phyloP scores from a whole-genome alignment of 2,329 filamentous ascomycete genomes.

The Ascochyta fabae region DNA sequence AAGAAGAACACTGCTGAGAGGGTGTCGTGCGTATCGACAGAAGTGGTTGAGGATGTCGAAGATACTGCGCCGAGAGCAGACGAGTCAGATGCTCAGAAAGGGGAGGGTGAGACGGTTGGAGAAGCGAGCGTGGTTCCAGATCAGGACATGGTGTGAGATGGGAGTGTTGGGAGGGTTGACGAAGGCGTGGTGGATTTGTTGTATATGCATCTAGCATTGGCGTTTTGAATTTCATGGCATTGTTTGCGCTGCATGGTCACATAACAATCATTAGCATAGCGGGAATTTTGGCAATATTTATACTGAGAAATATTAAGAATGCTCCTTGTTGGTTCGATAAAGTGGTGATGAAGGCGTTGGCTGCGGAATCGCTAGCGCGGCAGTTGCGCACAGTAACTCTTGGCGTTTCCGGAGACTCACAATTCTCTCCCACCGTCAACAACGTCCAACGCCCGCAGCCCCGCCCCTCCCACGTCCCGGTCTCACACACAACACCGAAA shows the following conservation, averaged over 20 bases:
- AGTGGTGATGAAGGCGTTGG: neutral
- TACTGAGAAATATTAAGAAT: no score
- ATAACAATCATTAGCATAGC: conserved; percentile 14
- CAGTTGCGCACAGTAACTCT: conserved; percentile 19
- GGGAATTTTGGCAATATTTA: neutral
- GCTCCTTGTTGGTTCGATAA: neutral
- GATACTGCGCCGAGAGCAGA: conserved; percentile 15
- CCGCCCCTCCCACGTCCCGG: conserved; percentile 22
- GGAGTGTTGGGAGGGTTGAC: neutral
- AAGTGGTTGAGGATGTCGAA: conserved; percentile 24
- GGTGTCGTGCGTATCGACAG: conserved; percentile 31
- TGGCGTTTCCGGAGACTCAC: conserved; percentile 9
- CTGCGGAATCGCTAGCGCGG: conserved; percentile 19
- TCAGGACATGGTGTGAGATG: conserved; percentile 21
- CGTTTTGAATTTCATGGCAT: conserved; percentile 28
- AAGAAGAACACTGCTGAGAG: conserved; percentile 31
- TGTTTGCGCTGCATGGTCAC: neutral
- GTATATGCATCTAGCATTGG: conserved; percentile 24
- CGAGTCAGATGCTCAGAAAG: conserved; percentile 2
- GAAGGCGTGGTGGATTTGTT: neutral
- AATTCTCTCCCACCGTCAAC: conserved; percentile 26
- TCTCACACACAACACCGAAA: conserved; percentile 24
- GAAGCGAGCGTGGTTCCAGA: conserved; percentile 18
- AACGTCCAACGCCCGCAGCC: conserved; percentile 26
- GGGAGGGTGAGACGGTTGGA: conserved; percentile 3